Percentiles rank a stretch among this genome's conserved stretches.
These are phyloP conservation scores for Aspergillus sp. DNA, from an alignment of 2,329 filamentous ascomycete genomes.

Conservation along the genomic window DNA sequence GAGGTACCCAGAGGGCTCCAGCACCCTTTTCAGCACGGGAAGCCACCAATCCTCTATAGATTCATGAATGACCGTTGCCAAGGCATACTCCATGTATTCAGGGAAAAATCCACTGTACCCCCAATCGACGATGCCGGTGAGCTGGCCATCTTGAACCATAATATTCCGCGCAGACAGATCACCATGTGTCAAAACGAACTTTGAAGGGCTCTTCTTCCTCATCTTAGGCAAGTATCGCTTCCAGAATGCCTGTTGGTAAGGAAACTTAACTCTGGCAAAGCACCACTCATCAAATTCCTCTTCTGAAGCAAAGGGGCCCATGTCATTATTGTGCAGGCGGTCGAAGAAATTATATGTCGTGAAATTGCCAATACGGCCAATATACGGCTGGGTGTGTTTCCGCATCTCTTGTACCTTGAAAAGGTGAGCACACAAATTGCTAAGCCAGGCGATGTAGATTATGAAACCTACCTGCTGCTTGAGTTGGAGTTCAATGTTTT, in stretches of 20 bases:
- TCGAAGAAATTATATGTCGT: conserved; percentile 20
- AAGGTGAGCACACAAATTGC: conserved; percentile 1
- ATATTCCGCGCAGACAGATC: conserved; percentile 28
- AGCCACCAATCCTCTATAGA: conserved; percentile 1
- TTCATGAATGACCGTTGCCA: conserved; percentile 5
- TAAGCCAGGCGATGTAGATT: too few relatives aligned
- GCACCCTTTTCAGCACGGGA: not conserved
- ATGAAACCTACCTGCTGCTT: conserved; percentile 13
- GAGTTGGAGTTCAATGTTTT: conserved; percentile 19
- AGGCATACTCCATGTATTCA: conserved; percentile 32
- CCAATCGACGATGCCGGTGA: conserved; percentile 42
- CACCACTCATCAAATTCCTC: conserved; percentile 26
- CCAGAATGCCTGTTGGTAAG: conserved; percentile 18
- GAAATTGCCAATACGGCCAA: conserved; percentile 19
- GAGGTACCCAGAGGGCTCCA: not conserved
- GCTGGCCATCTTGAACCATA: conserved; percentile 26
- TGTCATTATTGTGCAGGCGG: conserved; percentile 15
- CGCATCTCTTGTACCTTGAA: conserved; percentile 14
- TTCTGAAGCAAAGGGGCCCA: conserved; percentile 28
- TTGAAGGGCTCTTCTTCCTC: conserved; percentile 10
- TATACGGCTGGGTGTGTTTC: conserved; percentile 15
- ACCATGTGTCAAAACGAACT: conserved; percentile 17
- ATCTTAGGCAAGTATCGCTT: conserved; percentile 18
- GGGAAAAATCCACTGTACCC: conserved; percentile 44
- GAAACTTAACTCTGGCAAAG: conserved; percentile 15